Percentiles rank a stretch among this genome's conserved stretches.
Conservation (phyloP, 2,329 filamentous ascomycete species). For the Madurella fahalii region DNA sequence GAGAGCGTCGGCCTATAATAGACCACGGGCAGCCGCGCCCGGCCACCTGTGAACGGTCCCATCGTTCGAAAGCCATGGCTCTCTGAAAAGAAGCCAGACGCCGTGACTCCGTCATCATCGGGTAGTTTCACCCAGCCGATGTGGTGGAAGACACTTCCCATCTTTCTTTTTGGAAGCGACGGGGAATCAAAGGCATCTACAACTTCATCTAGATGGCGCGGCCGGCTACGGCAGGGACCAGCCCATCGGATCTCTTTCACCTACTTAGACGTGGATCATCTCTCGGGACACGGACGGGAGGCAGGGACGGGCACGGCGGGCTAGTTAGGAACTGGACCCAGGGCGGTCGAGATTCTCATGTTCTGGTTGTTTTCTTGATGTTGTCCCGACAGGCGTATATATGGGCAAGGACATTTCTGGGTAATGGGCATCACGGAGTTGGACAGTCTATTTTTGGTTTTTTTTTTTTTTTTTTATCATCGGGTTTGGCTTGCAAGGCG, state of each 20-base stretch:
- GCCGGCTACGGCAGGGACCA: too few relatives aligned
- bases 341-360: background rate
- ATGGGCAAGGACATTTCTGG: background rate
- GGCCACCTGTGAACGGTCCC: background rate
- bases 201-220: too few relatives aligned
- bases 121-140: too few relatives aligned
- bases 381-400: background rate
- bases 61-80: background rate
- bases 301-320: background rate
- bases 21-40: background rate
- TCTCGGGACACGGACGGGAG: too few relatives aligned
- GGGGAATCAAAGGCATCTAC: too few relatives aligned
- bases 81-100: background rate
- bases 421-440: background rate
- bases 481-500: background rate
- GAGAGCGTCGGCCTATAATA: slow-evolving; percentile 62
- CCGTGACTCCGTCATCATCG: background rate
- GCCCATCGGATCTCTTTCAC: too few relatives aligned
- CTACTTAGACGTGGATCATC: too few relatives aligned
- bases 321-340: background rate
- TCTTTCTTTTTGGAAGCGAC: too few relatives aligned
- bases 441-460: too few relatives aligned
- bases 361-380: background rate
- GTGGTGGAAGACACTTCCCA: too few relatives aligned
- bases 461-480: background rate